Base-by-base conservation (phyloP, 176 grass and related monocot species). In the Lolium perenne region DNA sequence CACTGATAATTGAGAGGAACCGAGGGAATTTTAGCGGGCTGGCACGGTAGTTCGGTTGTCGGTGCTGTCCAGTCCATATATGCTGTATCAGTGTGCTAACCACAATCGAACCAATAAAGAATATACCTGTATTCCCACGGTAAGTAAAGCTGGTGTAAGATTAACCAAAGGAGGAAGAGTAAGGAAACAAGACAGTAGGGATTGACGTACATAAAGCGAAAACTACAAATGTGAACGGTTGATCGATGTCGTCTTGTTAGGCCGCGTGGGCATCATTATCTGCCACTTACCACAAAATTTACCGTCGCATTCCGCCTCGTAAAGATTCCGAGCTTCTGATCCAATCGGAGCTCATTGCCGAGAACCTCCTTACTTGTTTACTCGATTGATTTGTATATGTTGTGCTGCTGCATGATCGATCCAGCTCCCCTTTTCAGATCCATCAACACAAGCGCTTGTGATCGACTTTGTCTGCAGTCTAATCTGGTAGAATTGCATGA, bases 221-320 rank as follows among this genome's bases (percentile, higher is more conserved):
- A 54, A 46, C 48, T 40, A 71, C 54, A 12, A 23, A 46, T 87
- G 85, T 85, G 89, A 85, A 88, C 43, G 26, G 25, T 11, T 41
- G 51, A 22, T 71, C 26, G 43, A 32, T 71, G 85, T 77, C 50
- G 18, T 43, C 29, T 35, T 81, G 70, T 88, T 87, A 91, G 85
- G 89, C 85, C 51, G 59, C 85, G 74, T 79, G 80, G 38, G 51
- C 21, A 62, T 88, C 86, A 85, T 85, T 85, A 88, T 91, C 82
- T 40, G 26, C 71, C 90, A 82, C 90, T 91, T 91, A 88, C 86
- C 82, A 76, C 82, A 61, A 77, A 82, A 88, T 88, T 91, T 85
- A 88, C 90, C 17, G 82, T 88, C 90, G 71, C 82, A 88, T 91
- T 88, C 86, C 71, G 71, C 61, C 6, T 1, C 12, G 76, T 78